Conservation (phyloP, 2,329 filamentous ascomycete genomes). For the Microdochium bolleyi region DNA sequence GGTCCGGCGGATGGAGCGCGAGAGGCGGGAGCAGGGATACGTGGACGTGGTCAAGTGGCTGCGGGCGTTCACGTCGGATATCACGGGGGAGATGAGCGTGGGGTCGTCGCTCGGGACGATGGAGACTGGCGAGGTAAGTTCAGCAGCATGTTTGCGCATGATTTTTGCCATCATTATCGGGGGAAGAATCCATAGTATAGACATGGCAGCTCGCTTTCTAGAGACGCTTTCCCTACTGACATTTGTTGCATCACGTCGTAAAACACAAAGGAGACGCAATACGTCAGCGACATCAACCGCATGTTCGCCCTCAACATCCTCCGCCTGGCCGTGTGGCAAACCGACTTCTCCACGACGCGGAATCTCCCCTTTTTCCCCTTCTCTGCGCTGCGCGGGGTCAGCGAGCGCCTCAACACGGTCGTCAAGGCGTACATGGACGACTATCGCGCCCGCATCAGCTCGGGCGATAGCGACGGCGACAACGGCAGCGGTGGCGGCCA, state of each 20-base stretch:
- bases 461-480: not conserved
- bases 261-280: slow-evolving; percentile 24
- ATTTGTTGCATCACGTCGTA: too few relatives aligned
- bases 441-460: slow-evolving; percentile 5
- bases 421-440: slow-evolving; percentile 19
- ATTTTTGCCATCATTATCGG: too few relatives aligned
- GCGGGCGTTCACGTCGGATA: slow-evolving; percentile 39
- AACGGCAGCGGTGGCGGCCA: slow-evolving; percentile 2
- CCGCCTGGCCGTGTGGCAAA: slow-evolving; percentile 10
- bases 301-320: slow-evolving; percentile 9
- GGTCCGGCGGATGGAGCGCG: slow-evolving; percentile 33
- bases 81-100: slow-evolving; percentile 40
- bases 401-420: slow-evolving; percentile 7
- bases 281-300: slow-evolving; percentile 24
- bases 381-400: slow-evolving; percentile 8
- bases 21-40: slow-evolving; percentile 25
- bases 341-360: slow-evolving; percentile 10
- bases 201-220: too few relatives aligned
- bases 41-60: slow-evolving; percentile 42
- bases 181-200: too few relatives aligned
- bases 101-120: slow-evolving; percentile 41
- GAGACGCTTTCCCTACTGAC: too few relatives aligned
- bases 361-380: slow-evolving; percentile 13
- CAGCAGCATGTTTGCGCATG: not conserved
- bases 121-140: slow-evolving; percentile 32